Evolutionary conservation across 345 rosid species (phyloP).

Genomic region (Eucalyptus albens): DNA sequence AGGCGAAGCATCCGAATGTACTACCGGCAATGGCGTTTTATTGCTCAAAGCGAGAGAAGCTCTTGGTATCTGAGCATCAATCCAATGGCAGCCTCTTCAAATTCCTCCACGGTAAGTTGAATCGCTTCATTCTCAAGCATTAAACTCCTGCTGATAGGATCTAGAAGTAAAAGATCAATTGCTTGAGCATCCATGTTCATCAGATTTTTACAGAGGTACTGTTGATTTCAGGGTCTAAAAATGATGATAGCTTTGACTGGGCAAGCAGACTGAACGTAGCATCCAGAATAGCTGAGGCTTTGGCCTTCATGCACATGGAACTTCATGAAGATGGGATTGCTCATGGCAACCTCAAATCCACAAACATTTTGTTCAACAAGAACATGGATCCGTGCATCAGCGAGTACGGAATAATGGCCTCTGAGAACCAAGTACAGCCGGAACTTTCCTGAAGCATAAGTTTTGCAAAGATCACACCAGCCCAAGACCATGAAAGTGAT

Average conservation of each 20-base stretch:
- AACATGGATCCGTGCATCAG: slow-evolving; percentile 1
- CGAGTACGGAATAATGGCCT: background rate
- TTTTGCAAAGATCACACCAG: background rate
- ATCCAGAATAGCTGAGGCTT: background rate
- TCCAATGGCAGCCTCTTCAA: slow-evolving; percentile 8
- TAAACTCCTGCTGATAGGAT: background rate
- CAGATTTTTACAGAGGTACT: background rate
- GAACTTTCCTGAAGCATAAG: background rate
- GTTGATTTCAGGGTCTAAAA: background rate
- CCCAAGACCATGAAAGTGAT: background rate
- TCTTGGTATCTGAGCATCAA: background rate
- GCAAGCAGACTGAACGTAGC: slow-evolving; percentile 1
- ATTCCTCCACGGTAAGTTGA: background rate
- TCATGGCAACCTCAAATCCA: slow-evolving; percentile 5
- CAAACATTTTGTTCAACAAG: background rate
- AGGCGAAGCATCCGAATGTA: background rate
- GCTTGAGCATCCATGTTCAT: background rate
- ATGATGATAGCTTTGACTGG: background rate
- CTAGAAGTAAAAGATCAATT: background rate
- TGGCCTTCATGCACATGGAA: slow-evolving; percentile 2
- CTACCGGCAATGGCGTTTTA: background rate
- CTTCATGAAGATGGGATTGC: slow-evolving; percentile 2
- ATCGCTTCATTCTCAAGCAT: background rate
- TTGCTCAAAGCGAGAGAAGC: slow-evolving; percentile 6
- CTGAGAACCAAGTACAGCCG: background rate